phyloP scores from a whole-genome alignment of 2,329 filamentous ascomycete species.

The Claviceps sorghi region DNA sequence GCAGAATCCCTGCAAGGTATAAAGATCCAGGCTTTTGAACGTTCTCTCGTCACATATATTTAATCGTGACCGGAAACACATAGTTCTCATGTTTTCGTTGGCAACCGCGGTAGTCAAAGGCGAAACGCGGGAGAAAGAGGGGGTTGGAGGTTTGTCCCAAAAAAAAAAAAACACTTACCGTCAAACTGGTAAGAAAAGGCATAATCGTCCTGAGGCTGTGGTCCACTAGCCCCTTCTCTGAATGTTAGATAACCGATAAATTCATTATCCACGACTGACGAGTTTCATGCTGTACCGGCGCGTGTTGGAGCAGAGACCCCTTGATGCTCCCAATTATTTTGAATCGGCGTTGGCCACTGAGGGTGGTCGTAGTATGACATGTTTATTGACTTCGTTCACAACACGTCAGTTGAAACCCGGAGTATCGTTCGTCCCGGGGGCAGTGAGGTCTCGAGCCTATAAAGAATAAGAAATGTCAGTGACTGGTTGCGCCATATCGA shows the following conservation, averaged over 20 bases:
- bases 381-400: conserved; percentile 1
- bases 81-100: background rate
- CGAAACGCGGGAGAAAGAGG: background rate
- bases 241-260: conserved; percentile 5
- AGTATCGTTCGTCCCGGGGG: background rate
- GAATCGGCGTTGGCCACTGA: conserved; percentile 22
- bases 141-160: background rate
- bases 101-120: background rate
- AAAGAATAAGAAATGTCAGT: background rate
- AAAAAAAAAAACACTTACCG: conserved; percentile 42
- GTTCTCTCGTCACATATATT: background rate
- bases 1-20: background rate
- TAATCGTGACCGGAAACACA: background rate
- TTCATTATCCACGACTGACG: background rate
- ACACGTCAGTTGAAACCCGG: background rate
- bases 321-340: conserved; percentile 33
- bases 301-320: conserved; percentile 26
- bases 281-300: conserved; percentile 18
- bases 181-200: conserved; percentile 83
- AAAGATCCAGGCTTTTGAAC: background rate
- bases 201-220: conserved; percentile 58
- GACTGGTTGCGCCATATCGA: background rate
- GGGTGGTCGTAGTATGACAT: conserved; percentile 34
- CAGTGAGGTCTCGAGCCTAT: background rate
- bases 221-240: conserved; percentile 55